Evolutionary conservation across 2,329 filamentous ascomycete species (phyloP).

Genomic region (Apiospora saccharicola): DNA sequence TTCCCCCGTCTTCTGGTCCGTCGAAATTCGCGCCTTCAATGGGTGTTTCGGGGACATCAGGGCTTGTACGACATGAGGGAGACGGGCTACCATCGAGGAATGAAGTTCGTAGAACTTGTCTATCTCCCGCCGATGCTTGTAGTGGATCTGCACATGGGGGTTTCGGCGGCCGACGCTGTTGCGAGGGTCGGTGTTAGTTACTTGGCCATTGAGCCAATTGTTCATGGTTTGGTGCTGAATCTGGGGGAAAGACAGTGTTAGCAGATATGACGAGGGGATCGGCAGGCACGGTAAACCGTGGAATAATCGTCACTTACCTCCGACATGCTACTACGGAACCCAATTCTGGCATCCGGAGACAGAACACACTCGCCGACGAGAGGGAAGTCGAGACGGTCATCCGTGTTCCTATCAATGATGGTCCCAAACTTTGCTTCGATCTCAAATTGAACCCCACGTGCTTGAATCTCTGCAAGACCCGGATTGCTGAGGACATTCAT

Average conservation of each 20-base stretch:
- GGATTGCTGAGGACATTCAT: conserved; percentile 71
- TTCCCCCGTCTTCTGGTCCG: conserved; percentile 74
- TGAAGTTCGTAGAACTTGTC: conserved; percentile 86
- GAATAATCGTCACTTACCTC: conserved; percentile 62
- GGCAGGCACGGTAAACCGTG: conserved; percentile 7
- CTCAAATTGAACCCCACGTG: conserved; percentile 78
- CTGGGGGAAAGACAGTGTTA: conserved; percentile 52
- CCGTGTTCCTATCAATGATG: conserved; percentile 76
- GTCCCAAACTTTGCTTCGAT: conserved; percentile 94
- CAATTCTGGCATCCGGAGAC: conserved; percentile 64
- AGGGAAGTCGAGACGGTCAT: conserved; percentile 71
- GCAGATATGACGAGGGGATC: background rate
- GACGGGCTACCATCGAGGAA: conserved; percentile 60
- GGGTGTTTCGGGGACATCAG: conserved; percentile 65
- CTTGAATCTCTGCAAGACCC: conserved; percentile 69
- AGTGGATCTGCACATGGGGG: conserved; percentile 70
- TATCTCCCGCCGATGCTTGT: conserved; percentile 81
- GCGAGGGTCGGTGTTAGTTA: conserved; percentile 6
- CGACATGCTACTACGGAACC: conserved; percentile 90
- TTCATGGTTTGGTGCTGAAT: conserved; percentile 85
- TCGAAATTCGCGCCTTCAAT: conserved; percentile 75
- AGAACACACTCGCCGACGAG: conserved; percentile 77
- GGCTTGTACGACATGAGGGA: conserved; percentile 70
- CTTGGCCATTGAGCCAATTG: conserved; percentile 45
- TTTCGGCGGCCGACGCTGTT: conserved; percentile 13